These are phyloP conservation scores for Penicillium sp. DNA, from an alignment of 2,329 filamentous ascomycete genomes.

Conservation along the genomic window DNA sequence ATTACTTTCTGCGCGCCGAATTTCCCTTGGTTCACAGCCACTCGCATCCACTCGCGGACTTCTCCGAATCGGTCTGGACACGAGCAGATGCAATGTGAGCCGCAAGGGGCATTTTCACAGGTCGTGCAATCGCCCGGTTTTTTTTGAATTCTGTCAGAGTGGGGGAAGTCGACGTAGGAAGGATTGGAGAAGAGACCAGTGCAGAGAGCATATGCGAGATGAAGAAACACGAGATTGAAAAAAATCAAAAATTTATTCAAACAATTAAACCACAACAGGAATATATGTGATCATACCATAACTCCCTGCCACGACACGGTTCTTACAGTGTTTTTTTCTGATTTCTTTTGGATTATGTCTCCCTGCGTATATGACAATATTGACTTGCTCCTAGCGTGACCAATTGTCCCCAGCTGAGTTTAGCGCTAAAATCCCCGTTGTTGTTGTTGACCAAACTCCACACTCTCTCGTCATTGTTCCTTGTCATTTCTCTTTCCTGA, in stretches of 20 bases:
- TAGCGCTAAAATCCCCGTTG: conserved; percentile 16
- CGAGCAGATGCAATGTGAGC: conserved; percentile 25
- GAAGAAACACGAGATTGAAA: background rate
- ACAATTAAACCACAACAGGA: background rate
- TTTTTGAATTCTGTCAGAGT: background rate
- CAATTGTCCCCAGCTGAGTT: conserved; percentile 15
- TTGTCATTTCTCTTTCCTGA: conserved; percentile 5
- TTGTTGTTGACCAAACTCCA: conserved; percentile 21
- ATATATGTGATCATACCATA: background rate
- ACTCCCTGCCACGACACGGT: too few species aligned
- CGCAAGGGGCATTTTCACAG: conserved; percentile 20
- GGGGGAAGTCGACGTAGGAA: background rate
- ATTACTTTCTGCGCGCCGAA: background rate
- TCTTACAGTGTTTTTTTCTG: too few species aligned
- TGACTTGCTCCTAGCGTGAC: conserved; percentile 23
- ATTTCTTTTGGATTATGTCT: too few species aligned
- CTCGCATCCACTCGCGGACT: conserved; percentile 18
- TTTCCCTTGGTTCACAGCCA: conserved; percentile 1
- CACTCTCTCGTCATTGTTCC: conserved; percentile 1
- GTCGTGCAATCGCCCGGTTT: conserved; percentile 3
- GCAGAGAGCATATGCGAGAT: background rate
- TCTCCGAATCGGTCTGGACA: conserved; percentile 21
- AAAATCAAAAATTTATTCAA: background rate
- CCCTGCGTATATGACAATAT: conserved; percentile 8
- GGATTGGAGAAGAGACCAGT: background rate